phyloP scores from a whole-genome alignment of 1,284 basidiomycete genomes.

The Cryptococcus maquisensis region DNA sequence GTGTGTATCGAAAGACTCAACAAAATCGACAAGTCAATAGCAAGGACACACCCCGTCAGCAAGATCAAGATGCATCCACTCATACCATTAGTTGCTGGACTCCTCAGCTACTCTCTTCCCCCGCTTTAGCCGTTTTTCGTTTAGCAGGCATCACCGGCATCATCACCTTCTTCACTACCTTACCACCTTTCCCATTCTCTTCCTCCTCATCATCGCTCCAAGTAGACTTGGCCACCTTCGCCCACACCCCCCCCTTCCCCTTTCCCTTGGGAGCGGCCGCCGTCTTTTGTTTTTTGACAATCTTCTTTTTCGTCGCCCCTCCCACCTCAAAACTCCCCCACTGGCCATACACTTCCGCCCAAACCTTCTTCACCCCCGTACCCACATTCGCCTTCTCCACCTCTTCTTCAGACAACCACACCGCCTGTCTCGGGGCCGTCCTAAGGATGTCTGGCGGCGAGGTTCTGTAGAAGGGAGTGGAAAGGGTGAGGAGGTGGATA shows the following conservation, averaged over 20 bases:
- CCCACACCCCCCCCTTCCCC: constrained; percentile 2
- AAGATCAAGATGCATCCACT: not conserved
- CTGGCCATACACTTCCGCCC: constrained; percentile 38
- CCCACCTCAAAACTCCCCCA: constrained; percentile 31
- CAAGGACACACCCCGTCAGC: too few species aligned
- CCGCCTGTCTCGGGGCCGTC: not conserved
- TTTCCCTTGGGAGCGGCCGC: constrained; percentile 6
- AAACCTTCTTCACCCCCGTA: constrained; percentile 49
- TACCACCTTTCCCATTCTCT: constrained; percentile 17
- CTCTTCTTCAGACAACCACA: constrained; percentile 32
- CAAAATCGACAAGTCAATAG: too few species aligned
- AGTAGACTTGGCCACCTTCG: not conserved
- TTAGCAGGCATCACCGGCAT: constrained; percentile 37
- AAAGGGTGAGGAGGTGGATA: constrained; percentile 43
- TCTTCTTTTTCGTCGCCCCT: not conserved
- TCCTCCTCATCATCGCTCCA: constrained; percentile 5
- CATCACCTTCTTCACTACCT: constrained; percentile 33
- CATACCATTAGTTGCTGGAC: too few species aligned
- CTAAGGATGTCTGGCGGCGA: not conserved
- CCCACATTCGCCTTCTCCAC: constrained; percentile 43
- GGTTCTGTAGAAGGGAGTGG: not conserved
- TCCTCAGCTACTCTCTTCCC: not conserved
- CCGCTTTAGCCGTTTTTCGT: not conserved
- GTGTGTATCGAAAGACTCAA: too few species aligned
- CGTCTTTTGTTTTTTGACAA: constrained; percentile 1